Evolutionary conservation across 2,329 filamentous ascomycete genomes (phyloP), one percentile per base, ranked within the genome.

Genomic region (Chalaropsis ovoidea): DNA sequence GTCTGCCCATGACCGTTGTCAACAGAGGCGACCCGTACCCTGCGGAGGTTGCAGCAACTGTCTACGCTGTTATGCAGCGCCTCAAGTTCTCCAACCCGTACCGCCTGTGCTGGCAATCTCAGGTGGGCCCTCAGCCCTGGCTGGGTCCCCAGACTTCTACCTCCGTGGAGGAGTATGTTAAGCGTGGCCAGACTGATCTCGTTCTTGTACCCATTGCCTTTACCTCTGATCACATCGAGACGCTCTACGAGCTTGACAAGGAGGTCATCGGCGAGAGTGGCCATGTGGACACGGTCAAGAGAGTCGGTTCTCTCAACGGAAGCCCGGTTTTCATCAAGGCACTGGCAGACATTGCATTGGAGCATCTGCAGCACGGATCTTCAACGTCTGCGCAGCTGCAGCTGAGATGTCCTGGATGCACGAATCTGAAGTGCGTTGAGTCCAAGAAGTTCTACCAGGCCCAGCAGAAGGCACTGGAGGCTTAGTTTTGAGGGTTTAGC

Each of bases 201-300:
- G 81, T 96, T 1, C 80, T 99, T 6, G 90, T 99, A 65, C 94
- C 94, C 0, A 95, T 99, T 69, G 94, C 94, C 5, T 99, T 99
- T 74, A 99, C 94, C 0, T 95, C 90, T n/a, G 94, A 99, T 72
- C 94, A 99, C 74, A 99, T 99, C 70, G 94, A 99, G 77, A 99
- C 94, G 0, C 80, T 99, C 0, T 97, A 87, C 74, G 94, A 99
- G 75, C 79, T 99, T 63, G 94, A 99, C 74, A 81, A 90, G 71
- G 94, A 99, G 76, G 90, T 99, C 47, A 97, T 99, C 72, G 88
- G 90, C 67, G 92, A 95, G 75, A 90, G 83, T 0, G 86, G 88
- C 15, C 84, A 89, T 71, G 77, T 83, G 0, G 90, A 92, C 41
- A 87, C 86, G 0, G 86, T 99, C 69, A 96, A 95, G 80, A 84